phyloP scores from a whole-genome alignment of 192 early-diverging fungal genomes.

The Diversispora epigaea region DNA sequence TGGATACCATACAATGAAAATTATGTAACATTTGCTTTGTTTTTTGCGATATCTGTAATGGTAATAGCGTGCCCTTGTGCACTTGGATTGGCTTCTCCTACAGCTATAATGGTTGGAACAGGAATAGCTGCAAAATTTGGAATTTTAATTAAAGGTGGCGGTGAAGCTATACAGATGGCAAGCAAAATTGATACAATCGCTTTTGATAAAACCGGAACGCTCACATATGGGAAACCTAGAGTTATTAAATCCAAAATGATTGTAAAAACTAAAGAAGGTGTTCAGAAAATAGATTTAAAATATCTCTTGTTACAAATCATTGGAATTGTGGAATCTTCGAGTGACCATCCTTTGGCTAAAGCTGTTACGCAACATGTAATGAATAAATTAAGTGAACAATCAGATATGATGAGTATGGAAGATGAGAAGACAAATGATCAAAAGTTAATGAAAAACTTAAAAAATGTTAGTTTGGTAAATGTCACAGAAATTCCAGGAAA shows the following conservation, averaged over 20 bases:
- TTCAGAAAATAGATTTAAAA: too few relatives aligned
- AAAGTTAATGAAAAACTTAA: too few relatives aligned
- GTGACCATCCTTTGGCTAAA: conserved; percentile 87
- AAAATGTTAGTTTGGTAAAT: too few relatives aligned
- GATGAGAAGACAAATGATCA: too few relatives aligned
- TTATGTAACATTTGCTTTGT: too few relatives aligned
- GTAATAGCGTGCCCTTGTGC: conserved; percentile 98
- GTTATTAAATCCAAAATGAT: conserved; percentile 36
- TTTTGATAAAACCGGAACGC: conserved; percentile 98
- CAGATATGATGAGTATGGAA: too few relatives aligned
- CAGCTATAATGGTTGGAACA: conserved; percentile 98
- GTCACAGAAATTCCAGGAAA: too few relatives aligned
- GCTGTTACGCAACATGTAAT: conserved; percentile 62
- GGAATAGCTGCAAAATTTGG: conserved; percentile 95
- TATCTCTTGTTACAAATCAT: conserved; percentile 43
- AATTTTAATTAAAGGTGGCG: conserved; percentile 96
- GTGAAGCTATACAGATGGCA: conserved; percentile 79
- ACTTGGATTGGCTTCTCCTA: conserved; percentile 94
- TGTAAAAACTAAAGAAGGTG: too few relatives aligned
- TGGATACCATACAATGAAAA: too few relatives aligned
- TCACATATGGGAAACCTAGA: conserved; percentile 74
- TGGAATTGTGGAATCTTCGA: conserved; percentile 74
- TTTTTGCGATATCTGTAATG: conserved; percentile 74
- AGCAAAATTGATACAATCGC: conserved; percentile 80
- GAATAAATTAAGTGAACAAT: conserved; percentile 40